Evolutionary conservation across 768 basidiomycete species (phyloP), one percentile per base, ranked within the genome.

Genomic region (Leccinum subgranulosum): DNA sequence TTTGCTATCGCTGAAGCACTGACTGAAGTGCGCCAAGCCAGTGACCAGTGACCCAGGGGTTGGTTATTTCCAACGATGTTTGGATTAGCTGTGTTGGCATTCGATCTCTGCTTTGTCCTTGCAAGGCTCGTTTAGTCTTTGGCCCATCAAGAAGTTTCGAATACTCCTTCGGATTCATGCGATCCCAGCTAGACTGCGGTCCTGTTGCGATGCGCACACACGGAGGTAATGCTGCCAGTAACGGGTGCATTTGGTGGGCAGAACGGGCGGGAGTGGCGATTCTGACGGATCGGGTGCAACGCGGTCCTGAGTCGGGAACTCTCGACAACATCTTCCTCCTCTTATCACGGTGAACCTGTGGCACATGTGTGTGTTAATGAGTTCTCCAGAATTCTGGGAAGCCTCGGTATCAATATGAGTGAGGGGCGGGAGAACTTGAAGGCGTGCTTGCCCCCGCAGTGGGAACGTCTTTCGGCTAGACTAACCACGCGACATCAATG

Each of bases 141-240:
- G 48, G 29, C 31, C 12, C 15, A 31, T 15, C 29, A 31, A 49
- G 49, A 49, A 12, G 49, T 53, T 60, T 55, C 57, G 43, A 19
- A 27, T 19, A 17, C 11, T 21, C 31, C 27, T 33, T 39, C 43
- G 41, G 23, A 41, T 39, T 56, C 53, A 4, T 19, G 64, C 67
- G 64, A 21, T 39, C 21, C 6, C 4, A 21, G n/a, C 64, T 66
- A 15, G 49, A 68, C 59, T 61, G 64, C 62, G 61, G 27, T 51
- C 27, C 19, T 9, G 36, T 27, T 55, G 46, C 51, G 11, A 51
- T 36, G 33, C 23, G 7, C 53, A 6, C 56, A 41, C n/a, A 12
- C 47, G 64, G 63, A 27, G 27, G 19, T 34, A 15, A 47, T 2
- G 23, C 7, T 39, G 56, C 27, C 55, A 49, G n/a, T 11, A 28